A percentile compares a stretch with the other conserved stretches of the same genome.
phyloP scores from a whole-genome alignment of 2,329 filamentous ascomycete species.

The Thermoascus crustaceus region DNA sequence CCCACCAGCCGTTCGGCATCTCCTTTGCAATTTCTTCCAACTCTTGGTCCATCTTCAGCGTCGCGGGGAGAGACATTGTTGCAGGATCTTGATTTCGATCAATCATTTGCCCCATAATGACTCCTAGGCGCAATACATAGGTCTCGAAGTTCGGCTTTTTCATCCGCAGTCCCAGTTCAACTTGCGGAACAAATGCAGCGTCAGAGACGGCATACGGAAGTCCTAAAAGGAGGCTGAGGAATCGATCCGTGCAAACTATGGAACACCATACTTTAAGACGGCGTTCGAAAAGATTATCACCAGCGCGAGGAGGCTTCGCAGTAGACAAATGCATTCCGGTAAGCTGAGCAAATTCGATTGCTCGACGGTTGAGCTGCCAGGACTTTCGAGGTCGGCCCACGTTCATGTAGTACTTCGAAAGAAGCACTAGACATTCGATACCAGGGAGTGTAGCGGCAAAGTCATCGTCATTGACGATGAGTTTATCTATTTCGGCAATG shows the following conservation, averaged over 20 bases:
- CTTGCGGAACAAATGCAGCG: conserved; percentile 21
- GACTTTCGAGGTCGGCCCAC: conserved; percentile 48
- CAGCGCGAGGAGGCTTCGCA: conserved; percentile 18
- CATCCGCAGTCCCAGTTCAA: conserved; percentile 15
- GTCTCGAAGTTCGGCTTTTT: conserved; percentile 15
- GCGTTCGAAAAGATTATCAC: conserved; percentile 20
- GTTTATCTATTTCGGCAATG: conserved; percentile 38
- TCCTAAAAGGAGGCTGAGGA: conserved; percentile 46
- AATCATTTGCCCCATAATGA: conserved; percentile 32
- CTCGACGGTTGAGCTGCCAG: conserved; percentile 46
- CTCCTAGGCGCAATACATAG: conserved; percentile 23
- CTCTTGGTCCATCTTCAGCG: conserved; percentile 36
- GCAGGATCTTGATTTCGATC: conserved; percentile 34
- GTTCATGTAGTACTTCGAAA: conserved; percentile 47
- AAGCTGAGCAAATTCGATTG: conserved; percentile 45
- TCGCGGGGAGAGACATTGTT: conserved; percentile 29
- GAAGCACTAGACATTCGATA: conserved; percentile 45
- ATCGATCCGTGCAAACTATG: conserved; percentile 40
- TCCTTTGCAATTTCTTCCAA: conserved; percentile 23
- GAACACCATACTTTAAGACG: conserved; percentile 33
- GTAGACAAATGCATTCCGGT: conserved; percentile 40
- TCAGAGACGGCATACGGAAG: conserved; percentile 40
- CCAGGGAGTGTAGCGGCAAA: conserved; percentile 44
- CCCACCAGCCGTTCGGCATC: conserved; percentile 26
- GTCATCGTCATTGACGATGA: conserved; percentile 44